Percentiles rank a stretch among this genome's conserved stretches.
Evolutionary conservation across 2,329 filamentous ascomycete species (phyloP).

Genomic region (Hymenotorrendiella dingleyae): DNA sequence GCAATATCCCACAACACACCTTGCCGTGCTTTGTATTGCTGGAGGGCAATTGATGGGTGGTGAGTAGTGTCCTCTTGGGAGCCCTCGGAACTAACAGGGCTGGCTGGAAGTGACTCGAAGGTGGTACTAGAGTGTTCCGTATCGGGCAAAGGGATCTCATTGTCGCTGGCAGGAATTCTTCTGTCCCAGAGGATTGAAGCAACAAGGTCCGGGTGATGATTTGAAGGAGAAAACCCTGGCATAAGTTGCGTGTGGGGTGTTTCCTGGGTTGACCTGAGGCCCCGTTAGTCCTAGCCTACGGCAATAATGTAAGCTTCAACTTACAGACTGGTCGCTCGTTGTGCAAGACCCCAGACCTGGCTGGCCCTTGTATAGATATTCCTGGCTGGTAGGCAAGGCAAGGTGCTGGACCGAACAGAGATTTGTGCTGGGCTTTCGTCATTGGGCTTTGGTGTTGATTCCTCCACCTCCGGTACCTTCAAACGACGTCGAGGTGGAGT

Average conservation of each 20-base stretch:
- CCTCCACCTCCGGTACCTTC: no score
- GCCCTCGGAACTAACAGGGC: constrained; percentile 1
- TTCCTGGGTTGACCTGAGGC: no score
- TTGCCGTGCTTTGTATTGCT: constrained; percentile 8
- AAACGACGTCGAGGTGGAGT: constrained; percentile 1
- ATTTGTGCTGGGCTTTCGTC: no score
- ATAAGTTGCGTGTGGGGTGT: no score
- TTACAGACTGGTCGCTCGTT: no score
- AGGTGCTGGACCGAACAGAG: no score
- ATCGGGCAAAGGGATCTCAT: neutral
- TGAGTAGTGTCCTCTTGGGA: constrained; percentile 1
- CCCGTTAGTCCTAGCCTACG: no score
- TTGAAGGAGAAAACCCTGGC: constrained; percentile 2
- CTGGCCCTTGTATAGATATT: no score
- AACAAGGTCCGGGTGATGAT: constrained; percentile 6
- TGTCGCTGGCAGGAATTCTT: neutral
- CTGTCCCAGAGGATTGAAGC: neutral
- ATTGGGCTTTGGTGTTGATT: no score
- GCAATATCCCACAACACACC: constrained; percentile 13
- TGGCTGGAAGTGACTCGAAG: constrained; percentile 4
- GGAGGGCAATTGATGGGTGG: neutral
- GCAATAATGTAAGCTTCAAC: no score
- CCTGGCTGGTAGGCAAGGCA: no score
- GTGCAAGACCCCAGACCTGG: no score
- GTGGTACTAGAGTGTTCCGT: neutral